These are phyloP conservation scores for Yarrowia bubula DNA, from an alignment of 805 yeast genomes.

Conservation along the genomic window DNA sequence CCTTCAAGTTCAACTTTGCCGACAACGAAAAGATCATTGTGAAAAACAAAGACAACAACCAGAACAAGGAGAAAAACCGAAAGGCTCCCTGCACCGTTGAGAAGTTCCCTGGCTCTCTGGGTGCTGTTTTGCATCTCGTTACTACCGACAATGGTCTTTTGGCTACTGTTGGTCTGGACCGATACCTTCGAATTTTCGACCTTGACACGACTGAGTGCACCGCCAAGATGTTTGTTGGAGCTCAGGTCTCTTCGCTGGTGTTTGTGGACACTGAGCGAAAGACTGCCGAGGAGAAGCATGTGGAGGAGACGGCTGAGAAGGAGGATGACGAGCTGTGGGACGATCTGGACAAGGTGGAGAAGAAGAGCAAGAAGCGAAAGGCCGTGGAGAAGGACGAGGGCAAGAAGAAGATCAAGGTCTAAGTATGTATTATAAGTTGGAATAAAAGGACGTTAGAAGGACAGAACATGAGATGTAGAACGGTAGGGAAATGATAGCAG, in stretches of 20 bases:
- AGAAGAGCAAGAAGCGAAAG: slow-evolving; percentile 18
- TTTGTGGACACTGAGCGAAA: slow-evolving; percentile 51
- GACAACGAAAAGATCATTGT: neutral
- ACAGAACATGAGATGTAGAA: no score
- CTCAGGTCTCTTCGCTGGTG: slow-evolving; percentile 57
- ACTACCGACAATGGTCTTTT: slow-evolving; percentile 45
- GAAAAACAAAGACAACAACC: slow-evolving; percentile 12
- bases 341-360: slow-evolving; percentile 34
- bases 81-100: slow-evolving; percentile 44
- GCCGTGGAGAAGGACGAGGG: neutral
- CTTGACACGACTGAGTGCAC: slow-evolving; percentile 54
- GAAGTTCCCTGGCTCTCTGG: slow-evolving; percentile 73
- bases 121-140: slow-evolving; percentile 55
- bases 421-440: slow-evolving; percentile 1
- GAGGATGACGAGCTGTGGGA: slow-evolving; percentile 45
- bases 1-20: slow-evolving; percentile 53
- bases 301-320: slow-evolving; percentile 32
- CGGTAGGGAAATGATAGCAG: no score
- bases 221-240: slow-evolving; percentile 74
- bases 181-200: slow-evolving; percentile 79
- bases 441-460: neutral
- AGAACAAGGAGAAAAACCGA: slow-evolving; percentile 10
- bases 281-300: slow-evolving; percentile 33
- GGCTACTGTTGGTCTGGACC: slow-evolving; percentile 81
- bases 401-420: slow-evolving; percentile 9